A percentile compares a stretch with the other conserved stretches of the same genome.
phyloP scores from a whole-genome alignment of 306 rosid genomes.

The Cicer arietinum region DNA sequence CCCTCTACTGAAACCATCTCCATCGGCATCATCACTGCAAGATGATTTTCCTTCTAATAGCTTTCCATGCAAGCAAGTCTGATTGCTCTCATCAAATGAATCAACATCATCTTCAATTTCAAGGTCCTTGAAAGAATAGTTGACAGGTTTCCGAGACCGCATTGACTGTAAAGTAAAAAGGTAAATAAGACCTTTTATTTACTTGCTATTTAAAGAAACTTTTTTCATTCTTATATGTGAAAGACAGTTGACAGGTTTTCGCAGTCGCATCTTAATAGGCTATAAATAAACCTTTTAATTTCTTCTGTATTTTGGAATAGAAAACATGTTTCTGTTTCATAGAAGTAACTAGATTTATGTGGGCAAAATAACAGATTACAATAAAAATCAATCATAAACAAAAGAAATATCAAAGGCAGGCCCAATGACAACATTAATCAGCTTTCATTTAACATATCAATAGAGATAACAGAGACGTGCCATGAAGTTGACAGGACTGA shows the following conservation, averaged over 20 bases:
- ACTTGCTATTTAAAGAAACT: not conserved
- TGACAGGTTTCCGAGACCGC: constrained; percentile 67
- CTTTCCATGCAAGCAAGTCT: constrained; percentile 43
- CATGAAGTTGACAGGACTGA: constrained; percentile 31
- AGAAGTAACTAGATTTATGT: not conserved
- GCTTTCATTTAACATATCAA: not conserved
- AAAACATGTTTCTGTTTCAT: not conserved
- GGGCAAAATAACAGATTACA: not conserved
- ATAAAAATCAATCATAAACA: constrained; percentile 1
- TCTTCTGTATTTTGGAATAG: not conserved
- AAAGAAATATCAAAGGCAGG: constrained; percentile 1
- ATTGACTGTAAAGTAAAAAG: constrained; percentile 58
- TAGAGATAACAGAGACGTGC: constrained; percentile 15
- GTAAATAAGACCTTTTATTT: constrained; percentile 30
- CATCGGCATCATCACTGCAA: constrained; percentile 22
- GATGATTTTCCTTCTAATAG: constrained; percentile 40
- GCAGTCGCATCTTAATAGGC: not conserved
- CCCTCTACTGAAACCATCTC: constrained; percentile 42
- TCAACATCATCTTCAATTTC: constrained; percentile 56
- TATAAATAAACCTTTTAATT: not conserved
- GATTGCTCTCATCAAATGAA: constrained; percentile 47
- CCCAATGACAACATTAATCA: constrained; percentile 7
- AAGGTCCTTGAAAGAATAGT: constrained; percentile 52
- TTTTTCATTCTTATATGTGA: not conserved
- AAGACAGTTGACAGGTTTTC: not conserved